Base-by-base conservation (phyloP, 2,329 filamentous ascomycete genomes). In the Dactylellina sp. region DNA sequence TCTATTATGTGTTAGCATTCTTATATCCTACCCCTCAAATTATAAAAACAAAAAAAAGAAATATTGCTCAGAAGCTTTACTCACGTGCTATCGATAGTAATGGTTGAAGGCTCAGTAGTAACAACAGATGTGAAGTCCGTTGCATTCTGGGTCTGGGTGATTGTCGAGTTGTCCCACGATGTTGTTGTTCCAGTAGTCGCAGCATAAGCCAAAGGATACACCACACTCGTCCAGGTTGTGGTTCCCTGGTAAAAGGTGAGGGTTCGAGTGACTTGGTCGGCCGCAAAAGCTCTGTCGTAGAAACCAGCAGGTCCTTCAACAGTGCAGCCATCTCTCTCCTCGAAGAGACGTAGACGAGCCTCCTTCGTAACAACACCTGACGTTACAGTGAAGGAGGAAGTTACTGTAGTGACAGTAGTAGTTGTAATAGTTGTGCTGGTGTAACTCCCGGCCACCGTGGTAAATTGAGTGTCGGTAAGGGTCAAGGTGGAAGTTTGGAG, bases 291-390 rank as follows among this genome's bases (percentile, higher is more conserved):
- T 16, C 37, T n/a, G 1, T 32, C 35, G 35, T 71, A 71, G 18
- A 11, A 46, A 11, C 66, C 59, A 16, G 35, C 52, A 24, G 59
- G 59, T 4, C 66, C 66, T 9, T 44, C 61, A 16, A 50, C 37
- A 2, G 12, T 16, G 39, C 65, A 71, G 20, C 32, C 24, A n/a
- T 71, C 40, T 47, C 52, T 49, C 35, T 55, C 22, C 37, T 35
- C 16, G 7, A 62, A 20, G 20, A 32, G 6, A 20, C 39, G 1
- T 1, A 18, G 14, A 57, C 28, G 25, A 28, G 32, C n/a, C 42
- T 35, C 12, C 18, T 14, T n/a, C 14, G 57, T 62, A 2, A 42
- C 18, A 2, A 42, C 50, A 25, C 46, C 47, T 4, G 39, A 20
- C 0, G 53, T 60, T 1, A 35, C 16, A 0, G 53, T 66, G 2